Evolutionary conservation across 495 filamentous ascomycete species (phyloP), one percentile per base, ranked within the genome.

Genomic region (Penicillium angulare): DNA sequence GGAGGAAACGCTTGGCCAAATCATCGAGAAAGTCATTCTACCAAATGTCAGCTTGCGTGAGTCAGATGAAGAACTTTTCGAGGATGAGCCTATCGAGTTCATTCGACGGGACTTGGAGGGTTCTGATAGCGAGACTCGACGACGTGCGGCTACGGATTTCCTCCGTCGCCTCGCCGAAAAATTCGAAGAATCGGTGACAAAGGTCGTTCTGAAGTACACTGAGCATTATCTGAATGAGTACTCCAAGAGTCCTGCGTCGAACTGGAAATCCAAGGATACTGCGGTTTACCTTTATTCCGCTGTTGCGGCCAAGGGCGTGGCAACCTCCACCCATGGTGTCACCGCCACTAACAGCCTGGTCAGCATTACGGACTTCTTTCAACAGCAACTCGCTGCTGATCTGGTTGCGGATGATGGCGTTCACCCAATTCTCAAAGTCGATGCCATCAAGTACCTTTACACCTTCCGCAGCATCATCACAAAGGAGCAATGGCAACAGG

Each of bases 61-160:
- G 53, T 89, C 91, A 2, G 95, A 99, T 50, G 83, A 95, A 51
- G 95, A 99, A 64, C 77, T 95, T 29, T 96, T 97, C 56, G 95
- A 97, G 64, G 95, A 99, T 60, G 95, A 99, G 65, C 95, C 95
- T 3, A 97, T 99, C 64, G 95, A 99, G 65, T 99, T 95, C 68
- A 97, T 97, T 60, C 79, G 95, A 44, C 84, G 90, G 52, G 92
- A 99, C 66, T 79, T 99, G 13, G 95, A 99, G 67, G 95, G 95
- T 17, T 96, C 92, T 1, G 95, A 97, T 63, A 90, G 86, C 43
- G 95, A 97, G 55, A 97, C 95, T 4, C 77, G 95, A 55, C 80
- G 95, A 50, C 79, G 92, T 59, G 90, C 92, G 40, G 90, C 95
- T 3, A 97, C 92, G 3, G 92, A 97, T 66, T 97, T 99, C 71